Evolutionary conservation across 2,329 filamentous ascomycete species (phyloP), one percentile per base, ranked within the genome.

Genomic region (Neofusicoccum kwambonambiense): DNA sequence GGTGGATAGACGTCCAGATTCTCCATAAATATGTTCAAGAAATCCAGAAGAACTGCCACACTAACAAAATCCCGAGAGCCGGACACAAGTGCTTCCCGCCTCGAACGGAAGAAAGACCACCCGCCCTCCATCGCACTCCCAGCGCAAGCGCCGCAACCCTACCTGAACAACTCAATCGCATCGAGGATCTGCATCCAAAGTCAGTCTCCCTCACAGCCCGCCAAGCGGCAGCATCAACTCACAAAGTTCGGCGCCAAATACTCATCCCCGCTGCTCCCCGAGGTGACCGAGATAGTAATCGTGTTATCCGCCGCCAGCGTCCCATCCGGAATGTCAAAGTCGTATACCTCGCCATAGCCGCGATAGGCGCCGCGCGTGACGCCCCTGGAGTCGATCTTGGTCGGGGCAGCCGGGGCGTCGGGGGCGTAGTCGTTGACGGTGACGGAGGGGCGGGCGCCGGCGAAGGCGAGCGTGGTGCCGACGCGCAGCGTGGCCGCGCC

Each of bases 301-400:
- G 85, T 89, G 70, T 90, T 90, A 7, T 76, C 76, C 0, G 87
- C 88, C n/a, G 78, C 77, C 52, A 90, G 79, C 2, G 80, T 87
- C 0, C 86, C 87, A 1, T 83, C 76, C 0, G 87, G 86, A 52
- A 90, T 83, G n/a, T 75, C 77, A 51, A 86, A 82, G 66, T 87
- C 82, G 70, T 90, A 90, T 5, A 89, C 82, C 69, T 90, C 87
- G 4, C 87, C 87, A 62, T 81, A 78, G 0, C 88, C 88, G 7
- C 87, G 79, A 70, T 90, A 90, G 0, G 86, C 86, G 11, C 88
- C 88, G 12, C 88, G 80, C 0, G 88, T 90, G 1, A 90, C 82
- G 12, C 88, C 88, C 15, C 88, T 81, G 4, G 84, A 87, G 72
- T 90, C 83, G 56, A 90, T 86, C 75, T 88, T 88, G 9, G 79